Base-by-base conservation (phyloP, 225 moss, liverwort and hornwort genomes). In the Pseudisothecium myosuroides region DNA sequence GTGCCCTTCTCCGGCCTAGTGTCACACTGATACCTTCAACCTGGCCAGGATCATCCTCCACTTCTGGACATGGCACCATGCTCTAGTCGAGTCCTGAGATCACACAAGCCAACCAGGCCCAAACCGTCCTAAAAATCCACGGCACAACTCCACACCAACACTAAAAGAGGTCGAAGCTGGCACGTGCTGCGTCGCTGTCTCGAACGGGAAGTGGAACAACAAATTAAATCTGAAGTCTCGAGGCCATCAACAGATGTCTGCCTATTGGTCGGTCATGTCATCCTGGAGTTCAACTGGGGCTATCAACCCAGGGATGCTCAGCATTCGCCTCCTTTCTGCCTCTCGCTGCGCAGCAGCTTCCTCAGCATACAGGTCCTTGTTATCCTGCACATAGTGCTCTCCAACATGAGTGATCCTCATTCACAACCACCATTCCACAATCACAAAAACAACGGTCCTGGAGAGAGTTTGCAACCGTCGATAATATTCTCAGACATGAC, bases 41-140 rank as follows among this genome's bases (percentile, higher is more conserved):
- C 92, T 90, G 91, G 92, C 95, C 90, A 97, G 94, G 95, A 95
- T 94, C 93, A 91, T 95, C 95, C 95, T 97, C 91, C 91, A 93
- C 91, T 89, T 87, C 90, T 85, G 83, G 84, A 88, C 92, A 91
- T 90, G 92, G 84, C 72, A 61, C 76, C 90, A 94, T 90, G 92
- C 90, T 81, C 80, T 49, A 89, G 92, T 88, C 88, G 89, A 93
- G 92, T 92, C 91, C 93, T 91, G 92, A 92, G 90, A 95, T 95
- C 95, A 91, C 91, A 77, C 93, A 87, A 90, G 88, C 92, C 91
- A 93, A 90, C 89, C 87, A 80, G 78, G 90, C 76, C 43, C 82
- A 88, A 86, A 67, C 84, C 59, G 59, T 59, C 28, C 80, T 28
- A 18, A 28, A 80, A 80, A 39, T 28, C 28, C 80, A 80, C 39